Conservation (phyloP, 345 rosid species). For the Linum lewisii region DNA sequence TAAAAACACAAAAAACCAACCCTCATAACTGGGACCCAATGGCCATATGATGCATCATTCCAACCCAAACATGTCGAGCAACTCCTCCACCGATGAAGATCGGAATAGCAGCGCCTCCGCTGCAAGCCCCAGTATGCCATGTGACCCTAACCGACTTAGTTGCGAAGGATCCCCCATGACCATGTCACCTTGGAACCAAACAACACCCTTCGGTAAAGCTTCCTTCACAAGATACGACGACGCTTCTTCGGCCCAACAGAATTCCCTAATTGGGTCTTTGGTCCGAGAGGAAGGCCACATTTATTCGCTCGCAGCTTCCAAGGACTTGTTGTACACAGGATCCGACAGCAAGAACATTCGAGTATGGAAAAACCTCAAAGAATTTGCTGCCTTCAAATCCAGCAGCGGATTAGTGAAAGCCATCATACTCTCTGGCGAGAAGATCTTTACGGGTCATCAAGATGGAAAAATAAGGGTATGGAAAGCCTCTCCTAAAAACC, state of each 20-base stretch:
- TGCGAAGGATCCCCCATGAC: constrained; percentile 8
- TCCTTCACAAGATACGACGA: background rate
- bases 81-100: constrained; percentile 1
- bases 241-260: background rate
- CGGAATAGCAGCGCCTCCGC: constrained; percentile 9
- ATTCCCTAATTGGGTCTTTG: background rate
- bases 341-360: constrained; percentile 4
- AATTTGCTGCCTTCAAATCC: background rate
- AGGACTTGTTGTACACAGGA: constrained; percentile 1
- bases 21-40: background rate
- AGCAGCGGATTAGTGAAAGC: constrained; percentile 1
- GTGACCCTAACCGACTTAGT: constrained; percentile 6
- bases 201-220: background rate
- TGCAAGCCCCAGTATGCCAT: background rate
- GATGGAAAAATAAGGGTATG: constrained; percentile 2
- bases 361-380: constrained; percentile 1
- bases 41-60: background rate
- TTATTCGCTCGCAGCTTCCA: constrained; percentile 3
- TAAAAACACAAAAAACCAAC: background rate
- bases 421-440: background rate
- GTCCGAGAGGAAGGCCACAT: constrained; percentile 8
- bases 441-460: constrained; percentile 3
- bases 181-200: constrained; percentile 9
- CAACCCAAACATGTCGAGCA: background rate
- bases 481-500: background rate